These are phyloP conservation scores for Aspergillus cavernicola DNA, from an alignment of 495 filamentous ascomycete species.

Conservation along the genomic window DNA sequence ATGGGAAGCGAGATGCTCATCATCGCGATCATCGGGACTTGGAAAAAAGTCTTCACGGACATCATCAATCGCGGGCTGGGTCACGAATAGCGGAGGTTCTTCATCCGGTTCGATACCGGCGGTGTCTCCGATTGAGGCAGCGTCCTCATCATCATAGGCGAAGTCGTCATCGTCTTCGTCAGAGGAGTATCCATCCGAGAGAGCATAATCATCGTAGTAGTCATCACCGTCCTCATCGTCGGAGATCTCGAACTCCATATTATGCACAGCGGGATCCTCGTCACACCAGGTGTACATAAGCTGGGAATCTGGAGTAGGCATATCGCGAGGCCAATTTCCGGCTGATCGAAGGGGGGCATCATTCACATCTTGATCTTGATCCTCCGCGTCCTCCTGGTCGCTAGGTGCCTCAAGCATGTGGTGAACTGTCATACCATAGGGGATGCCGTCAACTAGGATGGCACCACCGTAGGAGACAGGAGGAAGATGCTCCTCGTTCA, in stretches of 20 bases:
- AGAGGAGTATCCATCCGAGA: constrained; percentile 46
- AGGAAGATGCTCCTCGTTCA: constrained; percentile 76
- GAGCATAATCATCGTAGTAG: constrained; percentile 37
- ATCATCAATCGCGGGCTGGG: constrained; percentile 85
- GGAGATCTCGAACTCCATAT: constrained; percentile 45
- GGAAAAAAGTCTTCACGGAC: constrained; percentile 76
- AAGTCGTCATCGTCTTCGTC: constrained; percentile 42
- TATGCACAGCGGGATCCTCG: constrained; percentile 29
- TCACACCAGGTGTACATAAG: constrained; percentile 33
- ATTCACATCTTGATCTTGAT: constrained; percentile 28
- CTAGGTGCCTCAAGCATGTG: constrained; percentile 88
- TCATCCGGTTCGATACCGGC: constrained; percentile 73
- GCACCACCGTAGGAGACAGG: constrained; percentile 88
- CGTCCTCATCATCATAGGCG: constrained; percentile 55
- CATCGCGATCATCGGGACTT: constrained; percentile 56
- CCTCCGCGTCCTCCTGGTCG: constrained; percentile 46
- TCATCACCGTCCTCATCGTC: constrained; percentile 47
- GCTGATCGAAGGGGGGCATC: constrained; percentile 31
- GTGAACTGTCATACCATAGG: constrained; percentile 91
- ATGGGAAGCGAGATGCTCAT: constrained; percentile 72
- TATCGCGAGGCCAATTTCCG: constrained; percentile 29
- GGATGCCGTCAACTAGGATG: constrained; percentile 74
- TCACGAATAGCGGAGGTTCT: constrained; percentile 68
- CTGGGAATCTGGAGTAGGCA: constrained; percentile 17
- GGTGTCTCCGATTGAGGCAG: constrained; percentile 73